Percentiles rank a stretch among this genome's conserved stretches.
Conservation (phyloP, 2,329 filamentous ascomycete genomes). For the Coniochaeta sp. region DNA sequence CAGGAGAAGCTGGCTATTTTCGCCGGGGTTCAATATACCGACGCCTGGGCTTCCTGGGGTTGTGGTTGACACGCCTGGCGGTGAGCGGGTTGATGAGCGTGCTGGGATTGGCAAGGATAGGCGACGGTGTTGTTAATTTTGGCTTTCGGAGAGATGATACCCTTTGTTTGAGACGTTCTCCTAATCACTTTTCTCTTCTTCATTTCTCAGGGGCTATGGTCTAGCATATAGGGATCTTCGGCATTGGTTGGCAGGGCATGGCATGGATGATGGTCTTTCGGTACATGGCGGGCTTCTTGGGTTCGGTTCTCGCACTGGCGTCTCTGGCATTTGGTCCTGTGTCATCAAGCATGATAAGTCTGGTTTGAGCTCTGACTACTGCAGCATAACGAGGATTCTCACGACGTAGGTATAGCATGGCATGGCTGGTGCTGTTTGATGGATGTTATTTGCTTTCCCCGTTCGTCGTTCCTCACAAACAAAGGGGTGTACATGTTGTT, state of each 20-base stretch:
- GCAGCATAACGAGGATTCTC: not conserved
- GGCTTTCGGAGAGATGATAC: not conserved
- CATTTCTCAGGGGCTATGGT: not conserved
- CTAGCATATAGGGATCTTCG: not conserved
- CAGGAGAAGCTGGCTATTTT: slow-evolving; percentile 52
- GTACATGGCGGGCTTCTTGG: not conserved
- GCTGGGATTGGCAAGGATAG: slow-evolving; percentile 1
- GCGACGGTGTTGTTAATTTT: slow-evolving; percentile 8
- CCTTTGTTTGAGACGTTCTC: not conserved
- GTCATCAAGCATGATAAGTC: not conserved
- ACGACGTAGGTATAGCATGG: not conserved
- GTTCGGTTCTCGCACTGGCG: not conserved
- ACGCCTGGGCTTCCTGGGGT: slow-evolving; percentile 22
- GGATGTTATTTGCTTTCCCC: too few species aligned
- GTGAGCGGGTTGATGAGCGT: slow-evolving; percentile 16
- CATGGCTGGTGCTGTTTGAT: too few species aligned
- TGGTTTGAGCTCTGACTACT: not conserved
- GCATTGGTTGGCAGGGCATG: not conserved
- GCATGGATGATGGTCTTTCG: not conserved
- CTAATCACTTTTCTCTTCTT: not conserved
- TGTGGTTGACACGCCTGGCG: slow-evolving; percentile 34
- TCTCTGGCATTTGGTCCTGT: not conserved
- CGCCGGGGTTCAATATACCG: slow-evolving; percentile 41
- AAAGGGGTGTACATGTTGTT: too few species aligned
- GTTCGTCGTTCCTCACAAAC: too few species aligned